Evolutionary conservation across 2,329 filamentous ascomycete species (phyloP).

Genomic region (Botrytis cinerea): DNA sequence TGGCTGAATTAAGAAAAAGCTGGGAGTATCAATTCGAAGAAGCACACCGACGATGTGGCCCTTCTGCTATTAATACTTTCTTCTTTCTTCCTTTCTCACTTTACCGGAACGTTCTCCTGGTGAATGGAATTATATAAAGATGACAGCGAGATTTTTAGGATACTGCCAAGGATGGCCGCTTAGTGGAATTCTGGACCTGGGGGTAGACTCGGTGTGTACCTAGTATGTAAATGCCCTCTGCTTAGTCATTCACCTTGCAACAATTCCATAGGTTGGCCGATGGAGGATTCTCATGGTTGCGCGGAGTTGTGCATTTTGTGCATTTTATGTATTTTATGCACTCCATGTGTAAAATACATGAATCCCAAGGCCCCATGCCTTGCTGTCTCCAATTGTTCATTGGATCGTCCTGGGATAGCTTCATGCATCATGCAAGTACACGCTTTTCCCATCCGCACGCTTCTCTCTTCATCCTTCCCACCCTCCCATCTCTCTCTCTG

Average conservation of each 20-base stretch:
- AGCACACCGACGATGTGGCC: neutral
- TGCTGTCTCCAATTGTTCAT: slow-evolving; percentile 5
- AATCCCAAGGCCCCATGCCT: neutral
- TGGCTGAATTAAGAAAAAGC: slow-evolving; percentile 29
- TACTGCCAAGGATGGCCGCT: slow-evolving; percentile 2
- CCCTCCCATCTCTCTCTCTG: neutral
- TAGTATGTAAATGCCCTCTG: neutral
- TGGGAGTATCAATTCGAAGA: slow-evolving; percentile 32
- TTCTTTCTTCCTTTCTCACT: neutral
- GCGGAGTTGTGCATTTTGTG: neutral
- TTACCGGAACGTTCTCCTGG: neutral
- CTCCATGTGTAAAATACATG: neutral
- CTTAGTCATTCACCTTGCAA: neutral
- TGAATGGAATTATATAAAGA: neutral
- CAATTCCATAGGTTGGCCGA: neutral
- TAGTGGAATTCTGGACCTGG: neutral
- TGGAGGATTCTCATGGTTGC: neutral
- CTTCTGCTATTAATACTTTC: neutral
- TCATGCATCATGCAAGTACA: slow-evolving; percentile 13
- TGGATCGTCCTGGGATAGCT: neutral
- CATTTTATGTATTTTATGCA: neutral
- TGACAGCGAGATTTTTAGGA: slow-evolving; percentile 15
- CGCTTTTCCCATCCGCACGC: neutral
- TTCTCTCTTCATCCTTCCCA: neutral
- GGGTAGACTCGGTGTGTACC: neutral